Evolutionary conservation across 2,329 filamentous ascomycete species (phyloP).

Genomic region (Leptodontidium sp.): DNA sequence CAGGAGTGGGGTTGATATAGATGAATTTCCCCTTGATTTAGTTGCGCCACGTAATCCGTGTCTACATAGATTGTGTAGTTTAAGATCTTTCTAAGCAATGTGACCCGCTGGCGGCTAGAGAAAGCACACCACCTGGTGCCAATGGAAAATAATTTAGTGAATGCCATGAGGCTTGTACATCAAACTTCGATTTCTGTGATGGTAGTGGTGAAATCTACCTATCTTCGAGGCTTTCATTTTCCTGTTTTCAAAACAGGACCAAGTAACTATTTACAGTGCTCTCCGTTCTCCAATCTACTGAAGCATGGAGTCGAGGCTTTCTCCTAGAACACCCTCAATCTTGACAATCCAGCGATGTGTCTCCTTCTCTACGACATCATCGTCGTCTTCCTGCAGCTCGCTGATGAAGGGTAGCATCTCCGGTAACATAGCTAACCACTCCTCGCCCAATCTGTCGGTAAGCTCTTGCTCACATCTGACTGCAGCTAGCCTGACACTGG

Average conservation of each 20-base stretch:
- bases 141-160: no score
- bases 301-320: constrained; percentile 92
- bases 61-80: no score
- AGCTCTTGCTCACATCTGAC: constrained; percentile 83
- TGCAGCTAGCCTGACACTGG: constrained; percentile 79
- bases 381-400: constrained; percentile 95
- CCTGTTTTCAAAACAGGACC: no score
- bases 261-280: constrained; percentile 2
- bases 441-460: constrained; percentile 84
- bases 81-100: no score
- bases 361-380: constrained; percentile 90
- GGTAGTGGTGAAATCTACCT: no score
- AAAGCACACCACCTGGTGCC: no score
- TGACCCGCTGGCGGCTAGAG: no score
- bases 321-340: constrained; percentile 89
- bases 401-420: constrained; percentile 98
- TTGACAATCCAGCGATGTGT: constrained; percentile 88
- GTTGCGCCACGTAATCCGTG: not conserved
- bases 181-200: no score
- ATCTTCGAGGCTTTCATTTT: no score
- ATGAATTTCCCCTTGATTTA: not conserved
- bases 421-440: constrained; percentile 89
- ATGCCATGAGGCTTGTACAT: no score
- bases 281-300: constrained; percentile 59
- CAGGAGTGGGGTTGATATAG: not conserved